Conservation (phyloP, 2,329 filamentous ascomycete species). For the Neofusicoccum umdonicola region DNA sequence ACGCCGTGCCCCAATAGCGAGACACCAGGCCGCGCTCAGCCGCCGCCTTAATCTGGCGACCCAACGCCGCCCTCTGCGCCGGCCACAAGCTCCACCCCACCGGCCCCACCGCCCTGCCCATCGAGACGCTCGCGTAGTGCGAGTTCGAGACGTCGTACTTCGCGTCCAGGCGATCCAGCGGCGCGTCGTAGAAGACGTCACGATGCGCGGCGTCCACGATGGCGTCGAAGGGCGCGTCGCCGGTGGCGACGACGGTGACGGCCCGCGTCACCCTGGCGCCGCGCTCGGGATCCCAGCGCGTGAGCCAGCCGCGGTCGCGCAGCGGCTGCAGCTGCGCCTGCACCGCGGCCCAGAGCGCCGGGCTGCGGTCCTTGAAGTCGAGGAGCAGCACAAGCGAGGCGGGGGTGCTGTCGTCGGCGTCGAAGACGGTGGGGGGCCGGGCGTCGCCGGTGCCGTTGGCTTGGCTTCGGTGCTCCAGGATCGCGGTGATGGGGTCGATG, state of each 20-base stretch:
- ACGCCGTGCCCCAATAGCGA: constrained; percentile 56
- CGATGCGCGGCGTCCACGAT: constrained; percentile 30
- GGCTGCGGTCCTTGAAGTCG: constrained; percentile 47
- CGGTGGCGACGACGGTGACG: constrained; percentile 54
- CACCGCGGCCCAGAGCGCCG: constrained; percentile 35
- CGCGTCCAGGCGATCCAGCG: constrained; percentile 39
- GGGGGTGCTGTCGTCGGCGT: no score
- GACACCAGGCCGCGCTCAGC: constrained; percentile 53
- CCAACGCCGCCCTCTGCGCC: constrained; percentile 46
- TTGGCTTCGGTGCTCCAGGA: no score
- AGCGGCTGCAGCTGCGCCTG: constrained; percentile 45
- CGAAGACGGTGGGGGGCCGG: no score
- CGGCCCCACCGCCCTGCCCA: constrained; percentile 46
- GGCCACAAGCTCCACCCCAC: constrained; percentile 47
- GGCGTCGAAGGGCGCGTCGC: constrained; percentile 51
- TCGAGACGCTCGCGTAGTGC: constrained; percentile 65
- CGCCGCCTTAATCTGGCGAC: constrained; percentile 53
- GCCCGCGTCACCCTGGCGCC: constrained; percentile 21
- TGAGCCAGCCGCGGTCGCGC: constrained; percentile 49
- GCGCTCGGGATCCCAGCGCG: constrained; percentile 47
- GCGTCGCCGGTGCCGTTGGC: no score
- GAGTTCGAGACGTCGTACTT: constrained; percentile 48
- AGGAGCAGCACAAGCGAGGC: no score
- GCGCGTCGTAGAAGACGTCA: constrained; percentile 57
- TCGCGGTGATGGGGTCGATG: no score